Conservation (phyloP, 73 alveolate genomes). For the Symbiodinium natans region DNA sequence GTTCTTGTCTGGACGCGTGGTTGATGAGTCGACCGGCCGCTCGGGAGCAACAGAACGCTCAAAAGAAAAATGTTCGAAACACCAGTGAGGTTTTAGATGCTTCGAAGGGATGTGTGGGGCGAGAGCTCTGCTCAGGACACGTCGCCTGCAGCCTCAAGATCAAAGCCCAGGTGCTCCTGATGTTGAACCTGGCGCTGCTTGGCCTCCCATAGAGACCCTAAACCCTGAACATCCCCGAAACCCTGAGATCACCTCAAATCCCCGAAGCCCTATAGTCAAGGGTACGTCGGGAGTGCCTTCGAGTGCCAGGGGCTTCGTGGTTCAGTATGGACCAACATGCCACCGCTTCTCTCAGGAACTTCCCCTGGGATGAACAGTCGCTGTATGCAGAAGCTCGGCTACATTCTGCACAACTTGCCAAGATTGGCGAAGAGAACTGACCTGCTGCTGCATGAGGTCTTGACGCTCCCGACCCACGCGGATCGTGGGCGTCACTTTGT, state of each 20-base stretch:
- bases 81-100: neutral
- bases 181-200: conserved; percentile 41
- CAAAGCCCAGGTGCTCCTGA: conserved; percentile 68
- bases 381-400: conserved; percentile 44
- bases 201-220: no score
- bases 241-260: no score
- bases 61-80: neutral
- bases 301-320: no score
- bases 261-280: no score
- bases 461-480: neutral
- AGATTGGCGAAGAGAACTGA: no score
- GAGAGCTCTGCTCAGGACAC: conserved; percentile 7
- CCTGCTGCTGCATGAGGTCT: no score
- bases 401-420: neutral
- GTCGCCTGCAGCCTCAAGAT: conserved; percentile 76
- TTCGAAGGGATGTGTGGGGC: neutral
- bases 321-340: no score
- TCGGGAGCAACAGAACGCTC: neutral
- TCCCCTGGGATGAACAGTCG: conserved; percentile 82
- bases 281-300: no score
- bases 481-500: neutral
- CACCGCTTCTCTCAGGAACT: conserved; percentile 9
- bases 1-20: neutral
- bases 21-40: neutral
- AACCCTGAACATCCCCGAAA: no score